Evolutionary conservation across 768 basidiomycete genomes (phyloP).

Genomic region (Phaffia tasmanica): DNA sequence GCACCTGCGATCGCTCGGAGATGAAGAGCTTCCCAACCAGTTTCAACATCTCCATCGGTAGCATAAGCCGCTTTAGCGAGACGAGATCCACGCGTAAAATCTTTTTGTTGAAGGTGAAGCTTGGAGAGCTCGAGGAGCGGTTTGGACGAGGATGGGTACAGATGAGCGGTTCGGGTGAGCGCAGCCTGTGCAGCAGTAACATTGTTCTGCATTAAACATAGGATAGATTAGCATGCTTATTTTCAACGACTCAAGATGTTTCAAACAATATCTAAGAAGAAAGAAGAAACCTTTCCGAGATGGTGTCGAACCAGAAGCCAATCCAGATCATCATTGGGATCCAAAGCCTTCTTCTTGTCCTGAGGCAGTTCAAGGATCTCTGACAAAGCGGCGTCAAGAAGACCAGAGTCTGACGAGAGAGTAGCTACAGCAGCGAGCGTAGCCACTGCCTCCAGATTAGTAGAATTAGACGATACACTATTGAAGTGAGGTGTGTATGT

Average conservation of each 20-base stretch:
- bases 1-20: conserved; percentile 27
- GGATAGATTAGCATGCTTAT: not conserved
- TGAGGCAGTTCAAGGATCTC: conserved; percentile 63
- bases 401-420: conserved; percentile 52
- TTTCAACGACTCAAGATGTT: not conserved
- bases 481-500: not conserved
- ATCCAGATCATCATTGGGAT: conserved; percentile 58
- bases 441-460: conserved; percentile 69
- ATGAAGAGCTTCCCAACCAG: conserved; percentile 28
- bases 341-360: conserved; percentile 54
- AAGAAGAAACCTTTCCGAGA: conserved; percentile 54
- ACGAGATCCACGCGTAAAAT: conserved; percentile 24
- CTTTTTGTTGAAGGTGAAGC: conserved; percentile 18
- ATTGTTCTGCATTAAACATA: conserved; percentile 9
- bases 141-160: not conserved
- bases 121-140: conserved; percentile 11
- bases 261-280: not conserved
- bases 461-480: conserved; percentile 66
- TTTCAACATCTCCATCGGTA: conserved; percentile 17
- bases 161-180: conserved; percentile 14
- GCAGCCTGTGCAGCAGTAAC: not conserved
- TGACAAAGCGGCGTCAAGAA: conserved; percentile 75
- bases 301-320: conserved; percentile 62
- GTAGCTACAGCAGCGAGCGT: conserved; percentile 82
- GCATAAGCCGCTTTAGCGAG: conserved; percentile 26